phyloP scores from a whole-genome alignment of 768 basidiomycete genomes.

The Lentinula sp. region DNA sequence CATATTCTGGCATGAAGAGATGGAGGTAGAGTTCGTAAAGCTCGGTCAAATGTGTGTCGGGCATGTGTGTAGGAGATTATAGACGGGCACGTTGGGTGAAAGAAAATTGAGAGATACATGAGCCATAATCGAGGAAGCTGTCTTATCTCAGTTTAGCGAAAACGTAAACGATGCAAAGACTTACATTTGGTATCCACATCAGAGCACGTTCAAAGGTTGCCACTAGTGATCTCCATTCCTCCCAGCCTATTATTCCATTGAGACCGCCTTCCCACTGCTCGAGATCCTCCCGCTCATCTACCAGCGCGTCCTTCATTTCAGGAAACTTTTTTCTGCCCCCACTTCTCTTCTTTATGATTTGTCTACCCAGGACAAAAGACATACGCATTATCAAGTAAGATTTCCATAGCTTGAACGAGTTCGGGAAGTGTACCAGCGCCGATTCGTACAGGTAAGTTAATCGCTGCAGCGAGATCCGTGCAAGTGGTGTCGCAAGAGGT shows the following conservation, averaged over 20 bases:
- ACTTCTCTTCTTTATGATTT: constrained; percentile 63
- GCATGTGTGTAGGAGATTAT: constrained; percentile 84
- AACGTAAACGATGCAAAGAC: constrained; percentile 17
- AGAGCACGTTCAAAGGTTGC: constrained; percentile 89
- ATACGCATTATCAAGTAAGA: constrained; percentile 81
- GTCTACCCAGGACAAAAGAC: constrained; percentile 80
- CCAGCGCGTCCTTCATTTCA: constrained; percentile 84
- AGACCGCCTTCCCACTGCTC: constrained; percentile 85
- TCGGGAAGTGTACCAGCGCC: constrained; percentile 81
- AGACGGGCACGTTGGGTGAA: constrained; percentile 85
- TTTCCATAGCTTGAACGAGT: constrained; percentile 94
- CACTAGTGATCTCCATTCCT: constrained; percentile 89
- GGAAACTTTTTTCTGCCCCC: constrained; percentile 91
- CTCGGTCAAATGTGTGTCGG: constrained; percentile 89
- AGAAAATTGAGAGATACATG: constrained; percentile 85
- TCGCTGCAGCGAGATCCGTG: constrained; percentile 74
- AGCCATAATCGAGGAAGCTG: constrained; percentile 94
- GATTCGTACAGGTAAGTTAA: constrained; percentile 92
- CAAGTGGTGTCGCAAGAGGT: constrained; percentile 65
- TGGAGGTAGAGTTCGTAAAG: constrained; percentile 87
- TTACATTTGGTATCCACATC: constrained; percentile 88
- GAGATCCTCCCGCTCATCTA: constrained; percentile 74
- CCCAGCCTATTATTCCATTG: constrained; percentile 88
- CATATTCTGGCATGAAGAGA: constrained; percentile 90
- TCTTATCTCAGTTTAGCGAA: constrained; percentile 7